A percentile compares a stretch with the other conserved stretches of the same genome.
These are phyloP conservation scores for Stagonosporopsis tanaceti DNA, from an alignment of 2,329 filamentous ascomycete genomes.

Conservation along the genomic window DNA sequence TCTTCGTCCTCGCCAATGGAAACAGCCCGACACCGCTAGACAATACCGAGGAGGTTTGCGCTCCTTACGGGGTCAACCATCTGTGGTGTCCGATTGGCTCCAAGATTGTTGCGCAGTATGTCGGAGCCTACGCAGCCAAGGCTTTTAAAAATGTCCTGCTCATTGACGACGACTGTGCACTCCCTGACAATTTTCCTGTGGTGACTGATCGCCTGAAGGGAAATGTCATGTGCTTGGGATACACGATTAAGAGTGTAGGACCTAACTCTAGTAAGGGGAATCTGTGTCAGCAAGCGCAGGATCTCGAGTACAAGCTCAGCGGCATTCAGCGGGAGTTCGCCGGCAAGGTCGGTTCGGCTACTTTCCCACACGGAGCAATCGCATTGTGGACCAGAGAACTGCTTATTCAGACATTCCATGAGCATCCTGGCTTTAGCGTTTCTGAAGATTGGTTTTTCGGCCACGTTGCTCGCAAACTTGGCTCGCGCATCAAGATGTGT, in stretches of 20 bases:
- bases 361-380: slow-evolving; percentile 62
- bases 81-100: slow-evolving; percentile 59
- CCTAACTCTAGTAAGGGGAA: slow-evolving; percentile 35
- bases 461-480: slow-evolving; percentile 55
- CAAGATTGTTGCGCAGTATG: slow-evolving; percentile 60
- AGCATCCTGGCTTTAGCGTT: slow-evolving; percentile 60
- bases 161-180: slow-evolving; percentile 60
- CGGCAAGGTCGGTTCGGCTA: slow-evolving; percentile 57
- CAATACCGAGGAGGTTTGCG: slow-evolving; percentile 57
- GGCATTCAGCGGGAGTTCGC: slow-evolving; percentile 57
- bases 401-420: slow-evolving; percentile 55
- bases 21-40: slow-evolving; percentile 58
- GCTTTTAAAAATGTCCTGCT: slow-evolving; percentile 57
- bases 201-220: slow-evolving; percentile 55
- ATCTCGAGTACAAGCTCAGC: slow-evolving; percentile 62
- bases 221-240: slow-evolving; percentile 56
- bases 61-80: slow-evolving; percentile 56
- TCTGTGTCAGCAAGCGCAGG: slow-evolving; percentile 54
- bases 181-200: slow-evolving; percentile 59
- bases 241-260: slow-evolving; percentile 44
- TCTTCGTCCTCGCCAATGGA: slow-evolving; percentile 60
- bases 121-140: slow-evolving; percentile 57
- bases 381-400: slow-evolving; percentile 59
- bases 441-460: slow-evolving; percentile 64
- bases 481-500: slow-evolving; percentile 59